Conservation (phyloP, 169 alveolate genomes). For the Theileria luwenshuni region DNA sequence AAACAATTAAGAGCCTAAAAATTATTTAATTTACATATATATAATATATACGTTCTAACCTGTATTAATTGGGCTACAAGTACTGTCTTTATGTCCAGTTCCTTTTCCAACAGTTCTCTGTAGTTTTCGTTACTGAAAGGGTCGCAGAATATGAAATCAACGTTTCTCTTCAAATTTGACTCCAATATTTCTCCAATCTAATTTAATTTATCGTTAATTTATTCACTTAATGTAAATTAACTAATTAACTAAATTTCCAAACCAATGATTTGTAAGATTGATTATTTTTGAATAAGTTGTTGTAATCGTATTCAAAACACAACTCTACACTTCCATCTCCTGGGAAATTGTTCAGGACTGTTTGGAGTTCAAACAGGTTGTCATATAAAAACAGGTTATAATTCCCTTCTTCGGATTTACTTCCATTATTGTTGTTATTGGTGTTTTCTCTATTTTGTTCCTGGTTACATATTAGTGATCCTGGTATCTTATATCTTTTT, state of each 20-base stretch:
- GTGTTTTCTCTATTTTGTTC: neutral
- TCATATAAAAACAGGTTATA: slow-evolving; percentile 28
- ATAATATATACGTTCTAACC: slow-evolving; percentile 31
- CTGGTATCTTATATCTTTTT: slow-evolving; percentile 49
- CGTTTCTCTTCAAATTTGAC: slow-evolving; percentile 22
- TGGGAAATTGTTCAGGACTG: slow-evolving; percentile 40
- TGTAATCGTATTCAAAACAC: slow-evolving; percentile 50
- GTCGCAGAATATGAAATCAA: slow-evolving; percentile 64
- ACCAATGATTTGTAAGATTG: slow-evolving; percentile 40
- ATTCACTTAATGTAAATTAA: neutral
- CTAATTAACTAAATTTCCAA: neutral
- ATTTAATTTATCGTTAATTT: no score
- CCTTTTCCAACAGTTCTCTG: slow-evolving; percentile 47
- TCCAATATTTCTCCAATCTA: slow-evolving; percentile 33
- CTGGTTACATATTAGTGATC: slow-evolving; percentile 45
- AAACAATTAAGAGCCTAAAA: slow-evolving; percentile 67
- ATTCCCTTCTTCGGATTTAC: neutral
- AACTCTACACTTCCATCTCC: slow-evolving; percentile 52
- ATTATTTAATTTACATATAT: neutral
- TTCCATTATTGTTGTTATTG: neutral
- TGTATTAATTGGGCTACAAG: slow-evolving; percentile 61
- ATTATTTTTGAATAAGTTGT: slow-evolving; percentile 10
- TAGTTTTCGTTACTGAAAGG: slow-evolving; percentile 2
- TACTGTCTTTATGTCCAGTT: slow-evolving; percentile 31
- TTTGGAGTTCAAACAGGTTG: slow-evolving; percentile 48